Percentiles rank a stretch among this genome's conserved stretches.
Conservation (phyloP, 2,329 filamentous ascomycete genomes). For the Aspergillus spinulosporus region DNA sequence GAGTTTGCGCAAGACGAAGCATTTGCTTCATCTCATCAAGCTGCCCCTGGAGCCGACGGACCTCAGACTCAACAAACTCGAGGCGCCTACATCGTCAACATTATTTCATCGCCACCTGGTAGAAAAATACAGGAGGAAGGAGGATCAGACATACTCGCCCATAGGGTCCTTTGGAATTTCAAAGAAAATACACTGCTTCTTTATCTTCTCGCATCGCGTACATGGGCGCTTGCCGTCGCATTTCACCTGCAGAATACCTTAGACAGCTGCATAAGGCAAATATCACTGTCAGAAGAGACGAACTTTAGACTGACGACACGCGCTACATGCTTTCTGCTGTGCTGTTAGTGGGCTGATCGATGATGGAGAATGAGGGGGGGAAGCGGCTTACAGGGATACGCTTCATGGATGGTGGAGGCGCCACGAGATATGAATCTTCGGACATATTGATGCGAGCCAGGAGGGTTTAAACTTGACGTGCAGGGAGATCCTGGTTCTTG, state of each 20-base stretch:
- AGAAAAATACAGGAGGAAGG: not conserved
- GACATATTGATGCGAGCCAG: slow-evolving; percentile 18
- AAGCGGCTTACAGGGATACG: slow-evolving; percentile 35
- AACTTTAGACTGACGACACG: slow-evolving; percentile 41
- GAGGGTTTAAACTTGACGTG: no score
- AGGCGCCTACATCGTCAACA: slow-evolving; percentile 27
- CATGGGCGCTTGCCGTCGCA: slow-evolving; percentile 42
- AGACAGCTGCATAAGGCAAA: no score
- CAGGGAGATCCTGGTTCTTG: no score
- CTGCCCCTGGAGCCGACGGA: slow-evolving; percentile 31
- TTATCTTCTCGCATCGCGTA: slow-evolving; percentile 37
- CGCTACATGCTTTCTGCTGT: slow-evolving; percentile 38
- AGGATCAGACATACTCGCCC: slow-evolving; percentile 25
- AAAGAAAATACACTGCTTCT: slow-evolving; percentile 40
- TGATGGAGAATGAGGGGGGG: not conserved
- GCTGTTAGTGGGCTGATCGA: not conserved
- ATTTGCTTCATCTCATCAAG: slow-evolving; percentile 30
- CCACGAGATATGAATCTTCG: slow-evolving; percentile 23
- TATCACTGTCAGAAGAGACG: not conserved
- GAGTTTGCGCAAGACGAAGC: slow-evolving; percentile 15
- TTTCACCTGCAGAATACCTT: slow-evolving; percentile 28
- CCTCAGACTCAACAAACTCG: slow-evolving; percentile 36
- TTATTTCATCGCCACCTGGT: not conserved
- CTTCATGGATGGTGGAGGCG: slow-evolving; percentile 34
- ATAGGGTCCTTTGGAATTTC: slow-evolving; percentile 36